phyloP scores from a whole-genome alignment of 2,329 filamentous ascomycete genomes.

The Talaromyces funiculosus region DNA sequence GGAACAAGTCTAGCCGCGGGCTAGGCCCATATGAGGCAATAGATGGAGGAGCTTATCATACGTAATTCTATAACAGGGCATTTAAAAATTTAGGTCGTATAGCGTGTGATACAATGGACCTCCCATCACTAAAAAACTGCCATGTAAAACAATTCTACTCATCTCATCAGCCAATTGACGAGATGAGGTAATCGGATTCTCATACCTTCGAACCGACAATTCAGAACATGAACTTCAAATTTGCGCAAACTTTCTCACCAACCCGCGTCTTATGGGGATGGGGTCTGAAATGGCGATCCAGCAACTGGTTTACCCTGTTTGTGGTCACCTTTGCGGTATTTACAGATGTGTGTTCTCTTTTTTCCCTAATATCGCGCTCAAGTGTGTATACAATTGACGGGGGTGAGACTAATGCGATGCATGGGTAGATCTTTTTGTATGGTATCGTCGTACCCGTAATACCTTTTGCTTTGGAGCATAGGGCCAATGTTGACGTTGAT shows the following conservation, averaged over 20 bases:
- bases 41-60: background rate
- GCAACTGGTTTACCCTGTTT: conserved; percentile 14
- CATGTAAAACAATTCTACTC: no score
- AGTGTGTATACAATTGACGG: no score
- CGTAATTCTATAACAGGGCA: no score
- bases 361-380: no score
- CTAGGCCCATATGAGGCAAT: background rate
- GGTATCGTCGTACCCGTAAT: conserved; percentile 20
- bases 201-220: background rate
- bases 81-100: no score
- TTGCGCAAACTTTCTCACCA: background rate
- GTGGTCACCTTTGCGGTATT: conserved; percentile 13
- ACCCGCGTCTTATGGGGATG: background rate
- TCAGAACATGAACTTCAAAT: background rate
- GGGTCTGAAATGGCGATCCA: conserved; percentile 10
- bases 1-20: background rate
- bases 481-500: conserved; percentile 6
- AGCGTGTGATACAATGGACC: no score
- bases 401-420: background rate
- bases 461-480: conserved; percentile 17
- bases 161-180: background rate
- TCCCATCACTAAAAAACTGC: no score
- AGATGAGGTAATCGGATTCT: background rate
- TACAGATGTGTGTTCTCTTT: conserved; percentile 10
- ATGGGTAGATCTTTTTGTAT: conserved; percentile 18